These are phyloP conservation scores for Fragosphaeria purpurea DNA, from an alignment of 2,329 filamentous ascomycete species.

Conservation along the genomic window DNA sequence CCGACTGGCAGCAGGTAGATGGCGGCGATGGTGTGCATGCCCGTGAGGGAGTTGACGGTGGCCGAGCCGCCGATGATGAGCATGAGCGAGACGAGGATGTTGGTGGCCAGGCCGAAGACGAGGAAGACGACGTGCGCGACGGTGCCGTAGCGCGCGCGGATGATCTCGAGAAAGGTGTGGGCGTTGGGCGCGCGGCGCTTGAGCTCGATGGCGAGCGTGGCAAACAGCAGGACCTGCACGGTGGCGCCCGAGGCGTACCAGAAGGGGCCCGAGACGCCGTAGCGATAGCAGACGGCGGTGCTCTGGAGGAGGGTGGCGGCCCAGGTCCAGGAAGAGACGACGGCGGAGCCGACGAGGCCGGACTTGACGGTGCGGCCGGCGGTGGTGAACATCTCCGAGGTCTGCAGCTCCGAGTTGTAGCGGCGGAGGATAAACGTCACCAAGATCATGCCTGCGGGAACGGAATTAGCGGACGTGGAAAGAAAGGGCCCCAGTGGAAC, in stretches of 20 bases:
- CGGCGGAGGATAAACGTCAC: conserved; percentile 26
- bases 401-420: conserved; percentile 60
- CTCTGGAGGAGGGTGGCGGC: conserved; percentile 74
- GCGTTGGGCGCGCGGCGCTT: conserved; percentile 83
- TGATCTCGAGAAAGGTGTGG: conserved; percentile 75
- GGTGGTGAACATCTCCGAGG: conserved; percentile 86
- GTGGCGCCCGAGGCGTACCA: conserved; percentile 63
- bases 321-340: conserved; percentile 94
- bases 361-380: conserved; percentile 83
- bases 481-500: too few relatives aligned
- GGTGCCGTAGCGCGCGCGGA: conserved; percentile 67
- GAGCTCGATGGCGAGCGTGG: conserved; percentile 80
- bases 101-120: conserved; percentile 72
- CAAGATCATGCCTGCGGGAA: conserved; percentile 24
- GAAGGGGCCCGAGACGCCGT: conserved; percentile 53
- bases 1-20: conserved; percentile 76
- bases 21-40: conserved; percentile 67
- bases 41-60: conserved; percentile 61
- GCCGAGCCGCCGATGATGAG: conserved; percentile 74
- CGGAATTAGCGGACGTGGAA: not conserved
- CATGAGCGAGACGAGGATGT: conserved; percentile 83
- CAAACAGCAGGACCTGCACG: conserved; percentile 81
- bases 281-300: conserved; percentile 72
- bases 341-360: conserved; percentile 75
- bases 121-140: conserved; percentile 68